phyloP scores from a whole-genome alignment of 1,284 basidiomycete species.

The Lignosus rhinocerotis region DNA sequence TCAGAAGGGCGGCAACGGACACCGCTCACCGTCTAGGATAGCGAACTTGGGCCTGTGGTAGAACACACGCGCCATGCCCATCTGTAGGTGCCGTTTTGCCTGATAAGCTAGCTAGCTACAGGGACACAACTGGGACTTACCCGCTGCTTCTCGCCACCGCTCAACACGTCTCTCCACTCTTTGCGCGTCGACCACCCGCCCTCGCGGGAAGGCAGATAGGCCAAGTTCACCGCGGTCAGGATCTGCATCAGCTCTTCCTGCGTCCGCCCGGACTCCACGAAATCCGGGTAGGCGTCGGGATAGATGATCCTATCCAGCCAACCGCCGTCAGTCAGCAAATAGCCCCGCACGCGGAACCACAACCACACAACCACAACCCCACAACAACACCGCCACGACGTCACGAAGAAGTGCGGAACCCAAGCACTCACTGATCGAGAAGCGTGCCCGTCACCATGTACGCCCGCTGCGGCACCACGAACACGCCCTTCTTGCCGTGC shows the following conservation, averaged over 20 bases:
- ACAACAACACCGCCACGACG: neutral
- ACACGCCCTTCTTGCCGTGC: constrained; percentile 57
- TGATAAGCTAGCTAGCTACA: neutral
- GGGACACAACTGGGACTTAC: constrained; percentile 41
- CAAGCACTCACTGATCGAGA: constrained; percentile 72
- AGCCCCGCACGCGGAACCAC: neutral
- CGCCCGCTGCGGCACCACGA: constrained; percentile 91
- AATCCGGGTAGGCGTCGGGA: constrained; percentile 82
- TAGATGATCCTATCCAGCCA: constrained; percentile 58
- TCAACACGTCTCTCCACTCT: constrained; percentile 95
- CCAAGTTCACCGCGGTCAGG: constrained; percentile 79
- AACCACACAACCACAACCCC: neutral
- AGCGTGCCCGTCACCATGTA: constrained; percentile 89
- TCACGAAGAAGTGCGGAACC: neutral
- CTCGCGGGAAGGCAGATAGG: constrained; percentile 85
- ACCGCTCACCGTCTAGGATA: constrained; percentile 64
- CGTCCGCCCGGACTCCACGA: constrained; percentile 62
- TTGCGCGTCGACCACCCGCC: constrained; percentile 90
- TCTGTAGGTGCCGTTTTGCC: constrained; percentile 42
- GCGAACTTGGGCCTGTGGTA: constrained; percentile 83
- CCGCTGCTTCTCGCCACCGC: constrained; percentile 94
- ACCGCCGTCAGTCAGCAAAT: neutral
- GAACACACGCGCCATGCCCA: constrained; percentile 84
- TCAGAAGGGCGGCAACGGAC: neutral
- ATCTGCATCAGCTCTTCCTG: constrained; percentile 74